A percentile compares a stretch with the other conserved stretches of the same genome.
These are phyloP conservation scores for Xylaria sp. DNA, from an alignment of 2,329 filamentous ascomycete species.

Conservation along the genomic window DNA sequence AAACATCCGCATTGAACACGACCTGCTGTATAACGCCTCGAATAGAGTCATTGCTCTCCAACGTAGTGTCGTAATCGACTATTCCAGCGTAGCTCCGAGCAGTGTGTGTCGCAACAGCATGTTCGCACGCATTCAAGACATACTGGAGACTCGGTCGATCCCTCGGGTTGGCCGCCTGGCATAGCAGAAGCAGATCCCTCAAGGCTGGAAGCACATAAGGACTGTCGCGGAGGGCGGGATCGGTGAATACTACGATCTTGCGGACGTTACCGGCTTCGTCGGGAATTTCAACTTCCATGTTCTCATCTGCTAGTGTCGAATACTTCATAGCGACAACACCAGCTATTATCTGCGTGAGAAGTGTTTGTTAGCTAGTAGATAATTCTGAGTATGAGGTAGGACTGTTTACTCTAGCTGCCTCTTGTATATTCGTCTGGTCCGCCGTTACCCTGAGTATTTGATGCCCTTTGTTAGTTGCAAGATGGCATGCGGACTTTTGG, in stretches of 20 bases:
- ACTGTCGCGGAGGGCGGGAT: slow-evolving; percentile 17
- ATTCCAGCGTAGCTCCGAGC: slow-evolving; percentile 7
- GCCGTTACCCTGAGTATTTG: not conserved
- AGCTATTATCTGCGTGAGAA: not conserved
- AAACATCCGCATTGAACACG: slow-evolving; percentile 6
- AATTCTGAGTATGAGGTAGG: not conserved
- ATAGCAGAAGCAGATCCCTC: slow-evolving; percentile 9
- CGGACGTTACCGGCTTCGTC: not conserved
- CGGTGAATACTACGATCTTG: slow-evolving; percentile 9
- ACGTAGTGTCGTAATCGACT: slow-evolving; percentile 2
- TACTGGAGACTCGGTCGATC: slow-evolving; percentile 7
- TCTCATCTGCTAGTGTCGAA: slow-evolving; percentile 6
- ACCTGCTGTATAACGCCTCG: slow-evolving; percentile 6
- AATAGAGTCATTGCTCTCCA: slow-evolving; percentile 18
- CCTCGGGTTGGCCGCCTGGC: slow-evolving; percentile 9
- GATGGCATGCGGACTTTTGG: not conserved
- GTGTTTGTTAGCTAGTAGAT: not conserved
- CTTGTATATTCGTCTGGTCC: slow-evolving; percentile 16
- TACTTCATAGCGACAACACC: slow-evolving; percentile 18
- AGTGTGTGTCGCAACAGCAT: slow-evolving; percentile 3
- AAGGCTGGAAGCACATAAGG: not conserved
- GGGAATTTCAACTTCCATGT: slow-evolving; percentile 12
- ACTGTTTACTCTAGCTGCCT: slow-evolving; percentile 3
- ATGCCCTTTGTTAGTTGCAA: not conserved
- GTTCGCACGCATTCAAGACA: slow-evolving; percentile 3